Evolutionary conservation across 179 eudicot species (phyloP), one percentile per base, ranked within the genome.

Genomic region (Sideroxylon spinosum): DNA sequence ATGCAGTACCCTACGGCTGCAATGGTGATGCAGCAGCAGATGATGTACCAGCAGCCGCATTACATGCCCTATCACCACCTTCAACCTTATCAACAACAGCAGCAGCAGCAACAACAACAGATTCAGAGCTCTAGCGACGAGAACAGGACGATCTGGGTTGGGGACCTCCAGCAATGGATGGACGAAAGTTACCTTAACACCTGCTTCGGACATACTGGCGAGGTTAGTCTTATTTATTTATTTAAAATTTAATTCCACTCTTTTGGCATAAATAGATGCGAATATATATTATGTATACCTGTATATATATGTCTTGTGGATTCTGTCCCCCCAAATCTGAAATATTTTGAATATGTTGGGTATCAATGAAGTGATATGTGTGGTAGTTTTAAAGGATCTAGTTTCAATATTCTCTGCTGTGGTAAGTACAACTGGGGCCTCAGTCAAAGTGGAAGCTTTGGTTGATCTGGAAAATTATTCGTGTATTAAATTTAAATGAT

Each of bases 161-260:
- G 95, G 25, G 97, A 90, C 82, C 88, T 93, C 78, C 93, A 87
- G 85, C 87, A 83, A 25, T 90, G 97, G 96, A 91, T 90, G 97
- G 97, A 91, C 65, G 97, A 93, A 83, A 80, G 71, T 74, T 93
- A 90, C 80, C 79, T 93, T 6, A 86, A 82, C 60, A 79, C 53
- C 28, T 89, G 90, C 76, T 93, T 93, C 62, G 82, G 81, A 50
- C 83, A 86, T 37, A 57, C 87, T 4, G 92, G 89, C 73, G 98
- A 93, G 98, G 98, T 93, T 75, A 20, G 73, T 4, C 0, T 52
- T 48, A 23, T 22, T 44, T 10, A 11, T 63, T 1, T 28, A 32
- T 7, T 56, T 78, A 37, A 37, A 37, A 37, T 37, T 37, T 1
- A 37, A 37, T 37, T 37, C 44, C 44, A 37, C 44, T 37, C 2